A percentile compares a stretch with the other conserved stretches of the same genome.
Conservation (phyloP, 371 early-diverging fungal genomes). For the Mortierella sp. region DNA sequence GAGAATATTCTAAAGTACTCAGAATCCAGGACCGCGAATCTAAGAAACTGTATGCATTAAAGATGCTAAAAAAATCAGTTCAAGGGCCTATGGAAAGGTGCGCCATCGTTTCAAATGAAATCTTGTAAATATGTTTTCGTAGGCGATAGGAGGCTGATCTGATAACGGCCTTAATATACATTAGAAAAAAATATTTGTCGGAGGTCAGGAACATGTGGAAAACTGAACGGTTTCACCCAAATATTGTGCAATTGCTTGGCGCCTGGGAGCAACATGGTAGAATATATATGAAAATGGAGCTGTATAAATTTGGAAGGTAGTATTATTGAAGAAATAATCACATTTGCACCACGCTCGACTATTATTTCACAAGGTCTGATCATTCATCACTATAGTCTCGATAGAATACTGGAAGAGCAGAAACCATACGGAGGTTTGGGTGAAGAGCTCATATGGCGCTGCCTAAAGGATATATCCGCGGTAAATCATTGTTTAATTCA, state of each 20-base stretch:
- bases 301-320: conserved; percentile 4
- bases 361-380: too few species aligned
- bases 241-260: conserved; percentile 1
- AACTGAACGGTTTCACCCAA: not conserved
- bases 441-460: not conserved
- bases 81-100: conserved; percentile 5
- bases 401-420: not conserved
- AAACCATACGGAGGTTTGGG: not conserved
- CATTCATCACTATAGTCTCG: not conserved
- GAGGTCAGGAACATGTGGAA: conserved; percentile 12
- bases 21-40: not conserved
- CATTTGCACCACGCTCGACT: too few species aligned
- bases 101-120: not conserved
- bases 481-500: not conserved
- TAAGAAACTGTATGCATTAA: conserved; percentile 1
- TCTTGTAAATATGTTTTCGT: too few species aligned
- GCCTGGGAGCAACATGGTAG: not conserved
- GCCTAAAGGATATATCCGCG: conserved; percentile 1
- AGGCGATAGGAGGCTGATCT: not conserved
- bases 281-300: conserved; percentile 1
- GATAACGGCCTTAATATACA: not conserved
- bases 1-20: not conserved
- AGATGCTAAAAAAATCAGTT: not conserved
- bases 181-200: not conserved
- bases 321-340: too few species aligned